Evolutionary conservation across 441 rosid genomes (phyloP).

Genomic region (Pelargonium citronellum): DNA sequence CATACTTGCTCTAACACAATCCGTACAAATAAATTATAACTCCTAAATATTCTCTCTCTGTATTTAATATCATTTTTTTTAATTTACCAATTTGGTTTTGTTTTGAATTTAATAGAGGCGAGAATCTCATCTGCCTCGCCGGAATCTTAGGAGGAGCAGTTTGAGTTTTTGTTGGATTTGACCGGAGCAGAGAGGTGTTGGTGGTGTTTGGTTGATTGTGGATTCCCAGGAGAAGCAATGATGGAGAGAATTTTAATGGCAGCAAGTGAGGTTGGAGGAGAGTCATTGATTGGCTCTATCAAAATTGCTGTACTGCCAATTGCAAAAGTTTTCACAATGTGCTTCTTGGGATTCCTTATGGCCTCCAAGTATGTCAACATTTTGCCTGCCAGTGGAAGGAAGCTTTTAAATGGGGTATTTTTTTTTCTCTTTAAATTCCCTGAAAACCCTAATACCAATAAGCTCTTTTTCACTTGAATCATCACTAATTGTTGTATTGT

Average conservation of each 20-base stretch:
- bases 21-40: neutral
- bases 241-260: conserved; percentile 41
- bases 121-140: neutral
- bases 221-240: neutral
- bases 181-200: neutral
- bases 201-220: too few species aligned
- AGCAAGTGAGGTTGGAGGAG: conserved; percentile 34
- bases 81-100: neutral
- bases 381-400: conserved; percentile 86
- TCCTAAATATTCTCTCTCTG: neutral
- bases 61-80: neutral
- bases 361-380: conserved; percentile 90
- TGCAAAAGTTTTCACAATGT: conserved; percentile 86
- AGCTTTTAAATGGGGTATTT: conserved; percentile 80
- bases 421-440: neutral
- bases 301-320: conserved; percentile 86
- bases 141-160: neutral
- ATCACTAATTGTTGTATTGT: neutral
- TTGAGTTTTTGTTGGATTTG: neutral
- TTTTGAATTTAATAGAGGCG: neutral
- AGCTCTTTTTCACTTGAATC: neutral
- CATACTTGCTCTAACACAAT: neutral
- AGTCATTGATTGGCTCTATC: conserved; percentile 53
- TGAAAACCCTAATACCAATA: neutral
- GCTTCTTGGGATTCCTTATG: conserved; percentile 92